phyloP scores from a whole-genome alignment of 108 stramenopile genomes.

The Fistulifera solaris region DNA sequence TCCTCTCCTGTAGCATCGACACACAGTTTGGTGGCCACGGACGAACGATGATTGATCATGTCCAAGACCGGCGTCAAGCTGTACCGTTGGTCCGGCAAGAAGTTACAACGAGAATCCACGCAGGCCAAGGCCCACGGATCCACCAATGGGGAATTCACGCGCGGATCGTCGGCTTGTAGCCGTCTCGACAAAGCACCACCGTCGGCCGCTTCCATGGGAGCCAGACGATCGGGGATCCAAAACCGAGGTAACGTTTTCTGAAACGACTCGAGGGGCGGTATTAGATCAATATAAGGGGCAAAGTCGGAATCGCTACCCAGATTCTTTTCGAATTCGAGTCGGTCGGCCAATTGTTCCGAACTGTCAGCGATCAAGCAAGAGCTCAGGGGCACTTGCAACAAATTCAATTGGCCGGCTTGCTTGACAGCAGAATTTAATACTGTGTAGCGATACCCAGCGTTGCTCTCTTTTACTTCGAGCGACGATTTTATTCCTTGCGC shows the following conservation, averaged over 20 bases:
- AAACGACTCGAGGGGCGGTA: constrained; percentile 38
- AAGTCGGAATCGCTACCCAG: constrained; percentile 41
- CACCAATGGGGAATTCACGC: constrained; percentile 9
- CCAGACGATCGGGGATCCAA: constrained; percentile 49
- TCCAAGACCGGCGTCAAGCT: constrained; percentile 65
- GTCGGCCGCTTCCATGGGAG: constrained; percentile 33
- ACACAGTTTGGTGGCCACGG: constrained; percentile 30
- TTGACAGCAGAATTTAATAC: constrained; percentile 18
- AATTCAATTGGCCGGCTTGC: constrained; percentile 8
- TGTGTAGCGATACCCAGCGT: constrained; percentile 33
- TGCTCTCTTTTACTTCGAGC: constrained; percentile 27
- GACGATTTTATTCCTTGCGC: constrained; percentile 48
- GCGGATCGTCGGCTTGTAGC: constrained; percentile 20
- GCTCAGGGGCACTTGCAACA: constrained; percentile 40
- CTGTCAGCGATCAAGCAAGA: constrained; percentile 52
- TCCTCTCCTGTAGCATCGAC: constrained; percentile 1
- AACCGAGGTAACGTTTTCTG: constrained; percentile 49
- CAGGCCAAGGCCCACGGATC: constrained; percentile 70
- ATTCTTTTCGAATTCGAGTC: constrained; percentile 41
- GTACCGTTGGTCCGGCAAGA: constrained; percentile 49
- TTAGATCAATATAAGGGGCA: constrained; percentile 37
- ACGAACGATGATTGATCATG: constrained; percentile 66
- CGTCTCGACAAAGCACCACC: constrained; percentile 45
- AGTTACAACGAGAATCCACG: constrained; percentile 69
- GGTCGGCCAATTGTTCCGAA: constrained; percentile 43